Conservation (phyloP, 177 flowering plant species). For the Vitis hybrid region DNA sequence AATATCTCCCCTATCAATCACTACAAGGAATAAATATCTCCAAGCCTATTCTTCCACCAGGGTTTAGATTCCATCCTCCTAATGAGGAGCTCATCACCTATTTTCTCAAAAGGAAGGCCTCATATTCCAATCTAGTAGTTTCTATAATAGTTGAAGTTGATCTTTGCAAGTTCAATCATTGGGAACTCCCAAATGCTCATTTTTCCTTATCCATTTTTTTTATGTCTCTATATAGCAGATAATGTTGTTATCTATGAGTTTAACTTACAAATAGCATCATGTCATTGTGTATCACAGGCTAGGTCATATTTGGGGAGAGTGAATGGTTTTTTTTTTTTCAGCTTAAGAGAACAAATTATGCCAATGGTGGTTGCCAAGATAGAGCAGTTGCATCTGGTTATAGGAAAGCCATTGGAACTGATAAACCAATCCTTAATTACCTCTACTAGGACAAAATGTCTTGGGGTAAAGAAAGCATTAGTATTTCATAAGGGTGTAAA, state of each 20-base stretch:
- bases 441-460: conserved; percentile 14
- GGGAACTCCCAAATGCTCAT: conserved; percentile 39
- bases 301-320: conserved; percentile 25
- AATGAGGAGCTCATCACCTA: conserved; percentile 40
- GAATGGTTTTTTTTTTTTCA: conserved; percentile 18
- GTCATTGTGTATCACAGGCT: conserved; percentile 1
- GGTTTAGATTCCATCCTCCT: conserved; percentile 44
- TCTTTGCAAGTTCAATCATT: conserved; percentile 39
- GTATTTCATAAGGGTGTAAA: conserved; percentile 8
- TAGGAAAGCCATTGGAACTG: conserved; percentile 39
- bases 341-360: conserved; percentile 33
- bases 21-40: conserved; percentile 12
- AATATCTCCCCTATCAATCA: background rate
- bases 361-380: conserved; percentile 32
- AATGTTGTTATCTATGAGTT: too few relatives aligned
- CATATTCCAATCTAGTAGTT: conserved; percentile 10
- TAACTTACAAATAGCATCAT: too few relatives aligned
- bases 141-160: conserved; percentile 34
- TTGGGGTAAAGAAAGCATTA: conserved; percentile 32
- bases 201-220: background rate
- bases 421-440: conserved; percentile 25
- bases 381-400: conserved; percentile 35
- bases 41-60: conserved; percentile 1
- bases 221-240: too few relatives aligned
- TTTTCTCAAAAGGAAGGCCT: conserved; percentile 29